Evolutionary conservation across 768 basidiomycete species (phyloP).

Genomic region (Tricholoma bakamatsutake): DNA sequence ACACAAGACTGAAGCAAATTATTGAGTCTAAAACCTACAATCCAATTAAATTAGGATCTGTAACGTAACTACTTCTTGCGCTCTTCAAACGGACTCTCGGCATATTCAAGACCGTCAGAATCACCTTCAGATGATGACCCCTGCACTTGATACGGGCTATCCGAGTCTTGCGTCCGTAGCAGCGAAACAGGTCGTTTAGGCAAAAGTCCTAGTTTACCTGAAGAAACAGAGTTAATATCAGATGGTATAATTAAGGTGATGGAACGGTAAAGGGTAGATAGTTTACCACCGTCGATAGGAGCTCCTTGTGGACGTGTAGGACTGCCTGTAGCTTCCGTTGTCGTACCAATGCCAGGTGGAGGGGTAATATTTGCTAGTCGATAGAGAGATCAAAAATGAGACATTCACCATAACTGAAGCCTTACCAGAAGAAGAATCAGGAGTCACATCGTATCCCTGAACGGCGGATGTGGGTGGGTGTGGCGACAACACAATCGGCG

Average conservation of each 20-base stretch:
- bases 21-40: background rate
- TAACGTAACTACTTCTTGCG: conserved; percentile 11
- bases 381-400: background rate
- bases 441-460: conserved; percentile 14
- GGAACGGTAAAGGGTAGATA: background rate
- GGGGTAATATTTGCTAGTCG: background rate
- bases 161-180: conserved; percentile 25
- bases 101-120: conserved; percentile 62
- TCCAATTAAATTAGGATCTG: background rate
- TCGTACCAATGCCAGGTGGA: background rate
- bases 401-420: background rate
- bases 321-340: background rate
- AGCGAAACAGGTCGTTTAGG: conserved; percentile 73
- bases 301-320: conserved; percentile 10
- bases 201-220: conserved; percentile 64
- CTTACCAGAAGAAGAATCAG: conserved; percentile 4
- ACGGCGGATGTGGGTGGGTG: background rate
- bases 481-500: background rate
- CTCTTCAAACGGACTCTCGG: conserved; percentile 73
- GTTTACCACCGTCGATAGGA: conserved; percentile 29
- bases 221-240: background rate
- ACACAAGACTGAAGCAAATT: background rate
- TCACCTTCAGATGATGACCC: conserved; percentile 25
- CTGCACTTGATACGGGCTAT: conserved; percentile 8
- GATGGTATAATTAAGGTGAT: background rate